Conservation (phyloP, 129 eudicot genomes). For the Calendula officinalis region DNA sequence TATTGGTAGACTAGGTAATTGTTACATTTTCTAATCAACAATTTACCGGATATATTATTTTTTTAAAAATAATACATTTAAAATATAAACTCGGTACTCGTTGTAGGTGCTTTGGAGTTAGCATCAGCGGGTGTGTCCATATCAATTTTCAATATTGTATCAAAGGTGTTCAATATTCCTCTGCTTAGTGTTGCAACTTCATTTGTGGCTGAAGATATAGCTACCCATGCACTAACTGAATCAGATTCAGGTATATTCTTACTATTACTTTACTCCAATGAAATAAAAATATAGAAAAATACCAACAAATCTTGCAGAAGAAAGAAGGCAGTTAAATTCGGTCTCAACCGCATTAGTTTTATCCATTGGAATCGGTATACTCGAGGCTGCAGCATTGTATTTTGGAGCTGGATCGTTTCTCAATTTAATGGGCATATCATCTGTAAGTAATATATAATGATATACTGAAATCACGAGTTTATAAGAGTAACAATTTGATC, state of each 20-base stretch:
- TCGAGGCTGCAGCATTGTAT: conserved; percentile 59
- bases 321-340: conserved; percentile 53
- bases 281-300: neutral
- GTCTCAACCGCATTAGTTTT: conserved; percentile 63
- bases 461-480: neutral
- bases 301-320: conserved; percentile 33
- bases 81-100: conserved; percentile 1
- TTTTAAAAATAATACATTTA: conserved; percentile 3
- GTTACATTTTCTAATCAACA: neutral
- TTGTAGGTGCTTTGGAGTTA: conserved; percentile 63
- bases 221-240: conserved; percentile 38
- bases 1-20: conserved; percentile 58
- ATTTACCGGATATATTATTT: neutral
- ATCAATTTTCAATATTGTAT: conserved; percentile 67
- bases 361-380: conserved; percentile 51
- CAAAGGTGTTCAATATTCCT: conserved; percentile 76
- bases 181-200: conserved; percentile 77
- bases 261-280: neutral
- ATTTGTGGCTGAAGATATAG: conserved; percentile 74
- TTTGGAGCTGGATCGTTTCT: conserved; percentile 61
- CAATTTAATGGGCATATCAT: conserved; percentile 59
- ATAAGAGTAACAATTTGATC: neutral
- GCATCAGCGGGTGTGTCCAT: conserved; percentile 77
- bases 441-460: conserved; percentile 31
- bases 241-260: conserved; percentile 41